Evolutionary conservation across 2,329 filamentous ascomycete genomes (phyloP).

Genomic region (Colletotrichum truncatum): DNA sequence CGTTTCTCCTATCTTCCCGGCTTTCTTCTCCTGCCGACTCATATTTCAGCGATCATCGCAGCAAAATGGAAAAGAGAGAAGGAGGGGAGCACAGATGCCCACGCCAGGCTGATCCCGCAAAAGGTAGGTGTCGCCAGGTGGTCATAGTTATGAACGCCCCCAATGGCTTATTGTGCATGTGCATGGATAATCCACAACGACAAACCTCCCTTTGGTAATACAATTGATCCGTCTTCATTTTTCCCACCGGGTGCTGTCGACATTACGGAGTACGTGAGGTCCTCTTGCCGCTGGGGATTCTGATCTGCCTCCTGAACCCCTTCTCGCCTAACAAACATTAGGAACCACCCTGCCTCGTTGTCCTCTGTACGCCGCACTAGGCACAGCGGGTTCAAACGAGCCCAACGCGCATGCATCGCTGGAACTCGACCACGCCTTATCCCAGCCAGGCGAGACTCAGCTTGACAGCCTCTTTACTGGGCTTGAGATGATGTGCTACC

Average conservation of each 20-base stretch:
- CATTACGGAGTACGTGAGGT: neutral
- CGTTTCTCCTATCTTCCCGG: neutral
- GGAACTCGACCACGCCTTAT: constrained; percentile 6
- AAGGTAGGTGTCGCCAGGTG: constrained; percentile 1
- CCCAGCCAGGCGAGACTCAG: neutral
- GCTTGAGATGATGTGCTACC: neutral
- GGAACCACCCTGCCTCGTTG: neutral
- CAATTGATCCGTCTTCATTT: neutral
- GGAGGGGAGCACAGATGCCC: neutral
- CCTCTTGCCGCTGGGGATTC: too few species aligned
- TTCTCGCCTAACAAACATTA: neutral
- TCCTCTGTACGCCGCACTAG: constrained; percentile 21
- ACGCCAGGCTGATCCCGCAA: neutral
- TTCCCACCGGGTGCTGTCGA: too few species aligned
- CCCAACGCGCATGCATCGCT: constrained; percentile 20
- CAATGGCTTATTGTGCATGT: neutral
- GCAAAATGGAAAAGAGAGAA: neutral
- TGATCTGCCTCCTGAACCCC: neutral
- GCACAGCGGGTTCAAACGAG: constrained; percentile 18
- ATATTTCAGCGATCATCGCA: neutral
- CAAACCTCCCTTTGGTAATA: neutral
- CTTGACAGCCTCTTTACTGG: neutral
- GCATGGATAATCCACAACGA: neutral
- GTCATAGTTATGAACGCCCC: constrained; percentile 12
- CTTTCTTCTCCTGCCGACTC: neutral